Base-by-base conservation (phyloP, 2,329 filamentous ascomycete genomes). In the Colletotrichum chlorophyti region DNA sequence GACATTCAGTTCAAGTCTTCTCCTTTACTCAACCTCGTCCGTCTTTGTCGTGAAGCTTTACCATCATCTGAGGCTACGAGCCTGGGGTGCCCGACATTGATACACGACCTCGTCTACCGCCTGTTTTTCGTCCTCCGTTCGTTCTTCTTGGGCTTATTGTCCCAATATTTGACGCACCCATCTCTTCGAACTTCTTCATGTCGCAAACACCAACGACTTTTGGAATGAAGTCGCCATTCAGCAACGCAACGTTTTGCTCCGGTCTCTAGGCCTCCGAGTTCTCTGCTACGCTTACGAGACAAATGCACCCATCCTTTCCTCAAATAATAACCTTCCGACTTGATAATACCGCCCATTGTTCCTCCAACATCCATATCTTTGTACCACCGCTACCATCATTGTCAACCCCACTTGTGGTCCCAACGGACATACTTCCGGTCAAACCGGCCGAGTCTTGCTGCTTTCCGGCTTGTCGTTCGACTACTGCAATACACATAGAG, bases 41-140 rank as follows among this genome's bases (percentile, higher is more conserved):
- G n/a, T 29, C 27, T 9, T 47, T 51, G 53, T 38, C 46, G 51
- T 58, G 46, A 46, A 51, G 53, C 27, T 37, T 46, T 32, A 37
- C 47, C 15, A 35, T 8, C 9, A 31, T n/a, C 47, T 45, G 40
- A 29, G 38, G 53, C 53, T 45, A 51, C 46, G 31, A 51, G 37
- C 53, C 53, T 58, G 53, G 46, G 40, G 40, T 45, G 47, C 46
- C 12, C 32, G 34, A 50, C 26, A 58, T 51, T 51, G 43, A 55
- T 51, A 58, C 47, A 45, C 40, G 38, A 31, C 46, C 24, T 46
- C 35, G 31, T 45, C 46, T 43, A 23, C 51, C 43, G 29, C 24
- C 24, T 34, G 24, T 32, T 15, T 37, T 27, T 40, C 34, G 45
- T 23, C 15, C 11, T n/a, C 37, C 42, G 15, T 19, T 34, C 26